A percentile compares a stretch with the other conserved stretches of the same genome.
Conservation (phyloP, 306 rosid species). For the Quercus gilva region DNA sequence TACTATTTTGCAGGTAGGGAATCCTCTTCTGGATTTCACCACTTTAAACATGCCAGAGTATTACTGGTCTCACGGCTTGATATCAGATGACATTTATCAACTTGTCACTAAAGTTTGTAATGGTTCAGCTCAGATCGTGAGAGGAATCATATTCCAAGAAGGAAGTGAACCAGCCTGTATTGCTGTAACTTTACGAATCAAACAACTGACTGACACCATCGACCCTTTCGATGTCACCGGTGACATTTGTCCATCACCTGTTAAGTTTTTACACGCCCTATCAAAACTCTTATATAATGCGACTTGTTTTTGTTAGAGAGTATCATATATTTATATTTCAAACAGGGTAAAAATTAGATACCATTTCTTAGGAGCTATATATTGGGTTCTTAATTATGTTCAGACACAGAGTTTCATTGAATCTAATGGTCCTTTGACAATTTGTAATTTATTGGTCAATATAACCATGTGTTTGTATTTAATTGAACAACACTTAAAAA, state of each 20-base stretch:
- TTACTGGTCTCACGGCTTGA: constrained; percentile 40
- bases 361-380: no score
- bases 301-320: no score
- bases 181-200: background rate
- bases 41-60: constrained; percentile 12
- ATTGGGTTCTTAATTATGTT: no score
- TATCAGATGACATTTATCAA: constrained; percentile 22
- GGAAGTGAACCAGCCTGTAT: background rate
- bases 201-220: background rate
- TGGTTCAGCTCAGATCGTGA: background rate
- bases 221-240: background rate
- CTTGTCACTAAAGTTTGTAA: constrained; percentile 16
- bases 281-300: background rate
- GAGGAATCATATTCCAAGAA: background rate
- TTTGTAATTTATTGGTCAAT: background rate
- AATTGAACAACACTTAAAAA: no score
- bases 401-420: no score
- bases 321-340: no score
- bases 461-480: no score
- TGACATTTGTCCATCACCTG: background rate
- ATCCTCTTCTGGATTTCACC: constrained; percentile 28
- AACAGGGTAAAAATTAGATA: no score
- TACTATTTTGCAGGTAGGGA: constrained; percentile 29
- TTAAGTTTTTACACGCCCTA: background rate
- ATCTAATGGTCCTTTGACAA: background rate